Conservation (phyloP, 2,329 filamentous ascomycete genomes). For the Xylariaceae sp. region DNA sequence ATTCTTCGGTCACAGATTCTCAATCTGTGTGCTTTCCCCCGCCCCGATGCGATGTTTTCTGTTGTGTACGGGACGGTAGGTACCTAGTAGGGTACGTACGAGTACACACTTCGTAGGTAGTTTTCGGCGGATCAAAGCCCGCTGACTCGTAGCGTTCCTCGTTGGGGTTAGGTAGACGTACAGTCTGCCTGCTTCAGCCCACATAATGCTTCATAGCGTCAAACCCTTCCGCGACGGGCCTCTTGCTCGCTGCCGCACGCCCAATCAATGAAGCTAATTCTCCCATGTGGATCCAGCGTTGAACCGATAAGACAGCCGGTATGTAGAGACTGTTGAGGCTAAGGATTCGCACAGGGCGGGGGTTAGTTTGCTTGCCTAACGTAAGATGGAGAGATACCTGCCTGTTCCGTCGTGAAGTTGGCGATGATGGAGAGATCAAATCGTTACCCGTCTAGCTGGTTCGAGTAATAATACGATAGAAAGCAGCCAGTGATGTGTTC, state of each 20-base stretch:
- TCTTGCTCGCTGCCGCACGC: background rate
- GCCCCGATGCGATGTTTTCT: constrained; percentile 14
- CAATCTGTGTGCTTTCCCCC: background rate
- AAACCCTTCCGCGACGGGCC: background rate
- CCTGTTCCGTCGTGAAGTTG: background rate
- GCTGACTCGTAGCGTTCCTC: constrained; percentile 8
- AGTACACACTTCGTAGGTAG: background rate
- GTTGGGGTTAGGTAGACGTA: constrained; percentile 1
- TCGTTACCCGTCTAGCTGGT: constrained; percentile 9
- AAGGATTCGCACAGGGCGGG: constrained; percentile 1
- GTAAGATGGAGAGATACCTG: no score
- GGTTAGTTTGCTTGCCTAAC: background rate
- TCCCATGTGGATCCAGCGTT: constrained; percentile 7
- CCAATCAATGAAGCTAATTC: constrained; percentile 11
- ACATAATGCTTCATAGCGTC: constrained; percentile 10
- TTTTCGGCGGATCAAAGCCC: constrained; percentile 2
- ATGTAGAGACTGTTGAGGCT: constrained; percentile 2
- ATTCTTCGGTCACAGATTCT: background rate
- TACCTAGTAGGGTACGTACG: no score
- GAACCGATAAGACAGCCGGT: constrained; percentile 2
- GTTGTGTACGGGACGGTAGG: background rate
- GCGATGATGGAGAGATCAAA: background rate
- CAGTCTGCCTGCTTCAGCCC: constrained; percentile 5
- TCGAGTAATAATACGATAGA: constrained; percentile 1
- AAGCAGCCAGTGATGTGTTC: background rate